phyloP scores from a whole-genome alignment of 2,329 filamentous ascomycete genomes.

The Emericellopsis atlantica region DNA sequence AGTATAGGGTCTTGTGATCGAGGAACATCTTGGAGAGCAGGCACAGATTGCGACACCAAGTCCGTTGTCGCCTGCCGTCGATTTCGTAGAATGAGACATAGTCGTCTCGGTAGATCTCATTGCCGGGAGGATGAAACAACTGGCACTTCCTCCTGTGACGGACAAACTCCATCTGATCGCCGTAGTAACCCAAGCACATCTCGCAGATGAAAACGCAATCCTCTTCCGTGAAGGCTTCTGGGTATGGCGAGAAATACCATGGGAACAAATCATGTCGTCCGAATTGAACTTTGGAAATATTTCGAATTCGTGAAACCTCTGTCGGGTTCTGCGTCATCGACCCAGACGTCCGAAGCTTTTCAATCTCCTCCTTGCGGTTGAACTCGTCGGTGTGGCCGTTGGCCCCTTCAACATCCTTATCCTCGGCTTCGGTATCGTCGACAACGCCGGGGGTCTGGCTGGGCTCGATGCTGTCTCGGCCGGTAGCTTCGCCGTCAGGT shows the following conservation, averaged over 20 bases:
- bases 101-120: constrained; percentile 95
- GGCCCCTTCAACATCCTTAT: constrained; percentile 30
- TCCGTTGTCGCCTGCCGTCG: constrained; percentile 83
- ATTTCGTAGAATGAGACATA: constrained; percentile 96
- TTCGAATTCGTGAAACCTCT: constrained; percentile 90
- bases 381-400: constrained; percentile 42
- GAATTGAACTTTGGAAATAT: constrained; percentile 89
- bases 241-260: constrained; percentile 98
- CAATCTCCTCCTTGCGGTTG: constrained; percentile 82
- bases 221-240: constrained; percentile 73
- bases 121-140: constrained; percentile 83
- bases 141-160: constrained; percentile 86
- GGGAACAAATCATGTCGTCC: constrained; percentile 85
- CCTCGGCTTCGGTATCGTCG: constrained; percentile 44
- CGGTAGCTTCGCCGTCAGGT: constrained; percentile 30
- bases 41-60: constrained; percentile 94
- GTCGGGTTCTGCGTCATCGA: constrained; percentile 99
- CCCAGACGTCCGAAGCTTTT: constrained; percentile 85
- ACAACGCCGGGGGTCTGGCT: constrained; percentile 29
- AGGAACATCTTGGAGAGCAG: constrained; percentile 92
- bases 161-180: constrained; percentile 66
- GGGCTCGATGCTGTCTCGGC: constrained; percentile 27
- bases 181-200: constrained; percentile 89
- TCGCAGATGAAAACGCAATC: constrained; percentile 96
- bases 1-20: constrained; percentile 96